Conservation (phyloP, 1,139 yeast species). For the Sugiyamaella castrensis region DNA sequence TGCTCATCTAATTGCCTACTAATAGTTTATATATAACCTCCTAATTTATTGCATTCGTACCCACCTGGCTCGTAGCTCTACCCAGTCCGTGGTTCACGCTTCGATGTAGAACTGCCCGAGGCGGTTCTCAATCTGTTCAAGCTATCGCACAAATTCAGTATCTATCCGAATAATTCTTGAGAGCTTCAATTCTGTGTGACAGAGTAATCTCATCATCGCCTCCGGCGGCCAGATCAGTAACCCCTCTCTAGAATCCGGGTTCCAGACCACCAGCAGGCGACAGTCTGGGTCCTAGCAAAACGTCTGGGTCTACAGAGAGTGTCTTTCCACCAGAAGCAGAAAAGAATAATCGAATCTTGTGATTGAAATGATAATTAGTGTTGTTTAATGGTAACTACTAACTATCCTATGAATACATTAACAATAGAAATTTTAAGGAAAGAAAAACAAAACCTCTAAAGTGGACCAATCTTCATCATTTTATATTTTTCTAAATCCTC, state of each 20-base stretch:
- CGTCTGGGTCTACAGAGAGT: too few species aligned
- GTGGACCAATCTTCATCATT: conserved; percentile 7
- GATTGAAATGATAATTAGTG: neutral
- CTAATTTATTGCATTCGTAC: conserved; percentile 2
- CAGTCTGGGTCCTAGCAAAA: too few species aligned
- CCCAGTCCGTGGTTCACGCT: neutral
- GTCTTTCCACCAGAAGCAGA: too few species aligned
- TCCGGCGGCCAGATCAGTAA: too few species aligned
- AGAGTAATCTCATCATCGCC: too few species aligned
- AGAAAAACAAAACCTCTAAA: conserved; percentile 8
- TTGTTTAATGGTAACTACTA: too few species aligned
- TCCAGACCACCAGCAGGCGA: too few species aligned
- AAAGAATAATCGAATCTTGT: too few species aligned
- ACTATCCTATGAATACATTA: conserved; percentile 12
- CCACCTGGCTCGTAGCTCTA: neutral
- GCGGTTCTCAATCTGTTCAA: neutral
- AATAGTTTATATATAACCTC: neutral
- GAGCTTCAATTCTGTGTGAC: too few species aligned
- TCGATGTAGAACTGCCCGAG: neutral
- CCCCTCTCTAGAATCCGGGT: too few species aligned
- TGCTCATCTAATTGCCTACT: conserved; percentile 6
- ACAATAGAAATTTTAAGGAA: conserved; percentile 5
- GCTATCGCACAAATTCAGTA: too few species aligned
- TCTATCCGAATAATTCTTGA: too few species aligned
- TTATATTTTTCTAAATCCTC: neutral